Conservation (phyloP, 441 rosid genomes). For the Geranium incanum region DNA sequence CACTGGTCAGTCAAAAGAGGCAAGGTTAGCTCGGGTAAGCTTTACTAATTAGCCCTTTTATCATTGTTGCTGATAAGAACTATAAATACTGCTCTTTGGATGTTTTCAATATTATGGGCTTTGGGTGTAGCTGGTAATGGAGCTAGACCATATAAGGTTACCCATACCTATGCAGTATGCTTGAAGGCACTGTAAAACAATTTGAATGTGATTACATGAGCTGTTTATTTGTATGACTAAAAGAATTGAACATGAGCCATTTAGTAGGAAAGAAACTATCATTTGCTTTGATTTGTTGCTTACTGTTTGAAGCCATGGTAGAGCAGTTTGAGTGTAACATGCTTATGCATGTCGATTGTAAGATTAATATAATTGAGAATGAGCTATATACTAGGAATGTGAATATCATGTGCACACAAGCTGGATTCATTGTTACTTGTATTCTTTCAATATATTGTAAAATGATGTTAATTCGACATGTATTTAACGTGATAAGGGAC, state of each 20-base stretch:
- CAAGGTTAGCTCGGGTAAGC: constrained; percentile 93
- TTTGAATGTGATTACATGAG: background rate
- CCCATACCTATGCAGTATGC: background rate
- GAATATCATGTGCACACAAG: no score
- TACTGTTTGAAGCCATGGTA: background rate
- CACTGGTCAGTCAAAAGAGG: constrained; percentile 96
- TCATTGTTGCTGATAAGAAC: background rate
- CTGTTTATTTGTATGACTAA: constrained; percentile 2
- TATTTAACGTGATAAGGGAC: background rate
- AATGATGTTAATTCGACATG: background rate
- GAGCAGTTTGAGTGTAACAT: background rate
- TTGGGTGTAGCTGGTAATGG: constrained; percentile 4
- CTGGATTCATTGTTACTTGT: constrained; percentile 14
- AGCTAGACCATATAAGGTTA: background rate
- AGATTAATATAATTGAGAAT: background rate
- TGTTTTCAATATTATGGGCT: constrained; percentile 1
- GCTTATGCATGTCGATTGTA: background rate
- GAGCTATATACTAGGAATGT: background rate
- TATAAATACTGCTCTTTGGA: background rate
- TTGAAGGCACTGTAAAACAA: constrained; percentile 10
- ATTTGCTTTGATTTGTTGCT: constrained; percentile 1
- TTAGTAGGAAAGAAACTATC: constrained; percentile 2
- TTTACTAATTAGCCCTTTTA: constrained; percentile 14
- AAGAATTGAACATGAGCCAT: constrained; percentile 7
- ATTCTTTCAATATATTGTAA: constrained; percentile 4